Percentiles rank a stretch among this genome's conserved stretches.
Conservation (phyloP, 2,329 filamentous ascomycete species). For the Plenodomus biglobosus region DNA sequence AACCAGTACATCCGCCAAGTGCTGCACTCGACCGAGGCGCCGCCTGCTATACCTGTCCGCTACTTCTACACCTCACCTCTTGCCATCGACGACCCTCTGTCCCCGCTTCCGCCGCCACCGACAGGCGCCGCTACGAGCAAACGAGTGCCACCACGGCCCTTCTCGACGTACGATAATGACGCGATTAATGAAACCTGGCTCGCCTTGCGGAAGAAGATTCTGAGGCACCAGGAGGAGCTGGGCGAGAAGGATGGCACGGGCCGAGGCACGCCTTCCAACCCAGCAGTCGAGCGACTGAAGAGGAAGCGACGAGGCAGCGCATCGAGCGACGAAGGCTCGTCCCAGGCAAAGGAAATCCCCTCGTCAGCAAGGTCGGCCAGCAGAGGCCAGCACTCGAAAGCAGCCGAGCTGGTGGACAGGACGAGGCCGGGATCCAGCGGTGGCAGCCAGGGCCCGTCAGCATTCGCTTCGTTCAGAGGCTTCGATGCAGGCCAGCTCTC, state of each 20-base stretch:
- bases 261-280: conserved; percentile 34
- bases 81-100: conserved; percentile 87
- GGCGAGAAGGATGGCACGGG: conserved; percentile 36
- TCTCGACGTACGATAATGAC: conserved; percentile 76
- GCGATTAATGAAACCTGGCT: conserved; percentile 79
- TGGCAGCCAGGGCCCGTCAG: conserved; percentile 20
- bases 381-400: conserved; percentile 32
- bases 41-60: conserved; percentile 40
- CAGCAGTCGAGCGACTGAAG: conserved; percentile 38
- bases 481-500: conserved; percentile 34
- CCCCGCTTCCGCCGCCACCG: conserved; percentile 60
- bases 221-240: conserved; percentile 46
- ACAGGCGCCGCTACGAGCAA: conserved; percentile 50
- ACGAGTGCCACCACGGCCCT: conserved; percentile 70
- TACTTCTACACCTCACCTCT: conserved; percentile 85
- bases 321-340: conserved; percentile 24
- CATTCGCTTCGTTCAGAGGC: conserved; percentile 35
- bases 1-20: conserved; percentile 51
- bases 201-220: conserved; percentile 56
- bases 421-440: conserved; percentile 28
- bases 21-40: conserved; percentile 42
- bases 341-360: conserved; percentile 36
- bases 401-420: conserved; percentile 29
- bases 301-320: conserved; percentile 36
- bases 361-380: conserved; percentile 19